A percentile compares a stretch with the other conserved stretches of the same genome.
phyloP scores from a whole-genome alignment of 1,284 basidiomycete species.

The Sphaerobolus stellatus region DNA sequence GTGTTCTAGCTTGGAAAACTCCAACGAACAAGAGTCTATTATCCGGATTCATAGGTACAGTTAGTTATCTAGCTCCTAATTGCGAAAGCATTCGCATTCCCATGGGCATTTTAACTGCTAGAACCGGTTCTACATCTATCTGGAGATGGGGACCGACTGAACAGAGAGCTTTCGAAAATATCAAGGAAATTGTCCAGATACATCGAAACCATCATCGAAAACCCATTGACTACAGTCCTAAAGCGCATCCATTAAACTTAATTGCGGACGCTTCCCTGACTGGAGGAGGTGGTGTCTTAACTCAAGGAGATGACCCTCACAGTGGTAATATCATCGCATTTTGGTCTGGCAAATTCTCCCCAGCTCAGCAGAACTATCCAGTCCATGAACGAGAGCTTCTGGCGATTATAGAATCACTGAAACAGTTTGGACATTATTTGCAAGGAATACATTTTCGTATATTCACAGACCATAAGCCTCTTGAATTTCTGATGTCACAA shows the following conservation, averaged over 20 bases:
- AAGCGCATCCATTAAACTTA: constrained; percentile 20
- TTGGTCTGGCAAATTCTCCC: constrained; percentile 30
- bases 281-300: constrained; percentile 20
- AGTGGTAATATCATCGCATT: constrained; percentile 23
- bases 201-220: constrained; percentile 21
- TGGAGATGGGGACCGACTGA: constrained; percentile 27
- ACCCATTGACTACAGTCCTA: constrained; percentile 22
- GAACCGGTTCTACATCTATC: constrained; percentile 9
- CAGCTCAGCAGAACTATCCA: constrained; percentile 34
- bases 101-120: constrained; percentile 18
- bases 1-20: constrained; percentile 4
- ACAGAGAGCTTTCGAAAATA: constrained; percentile 30
- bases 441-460: constrained; percentile 30
- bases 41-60: constrained; percentile 25
- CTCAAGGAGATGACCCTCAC: constrained; percentile 20
- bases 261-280: constrained; percentile 24
- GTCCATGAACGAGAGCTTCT: constrained; percentile 27
- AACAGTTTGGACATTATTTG: constrained; percentile 22
- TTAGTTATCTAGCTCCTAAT: constrained; percentile 26
- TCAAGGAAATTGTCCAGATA: constrained; percentile 23
- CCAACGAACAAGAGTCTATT: constrained; percentile 22
- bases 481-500: constrained; percentile 33
- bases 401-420: constrained; percentile 21
- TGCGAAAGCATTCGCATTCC: constrained; percentile 21
- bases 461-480: constrained; percentile 35